phyloP scores from a whole-genome alignment of 2,329 filamentous ascomycete genomes.

The Hymenoscyphus salicellus region DNA sequence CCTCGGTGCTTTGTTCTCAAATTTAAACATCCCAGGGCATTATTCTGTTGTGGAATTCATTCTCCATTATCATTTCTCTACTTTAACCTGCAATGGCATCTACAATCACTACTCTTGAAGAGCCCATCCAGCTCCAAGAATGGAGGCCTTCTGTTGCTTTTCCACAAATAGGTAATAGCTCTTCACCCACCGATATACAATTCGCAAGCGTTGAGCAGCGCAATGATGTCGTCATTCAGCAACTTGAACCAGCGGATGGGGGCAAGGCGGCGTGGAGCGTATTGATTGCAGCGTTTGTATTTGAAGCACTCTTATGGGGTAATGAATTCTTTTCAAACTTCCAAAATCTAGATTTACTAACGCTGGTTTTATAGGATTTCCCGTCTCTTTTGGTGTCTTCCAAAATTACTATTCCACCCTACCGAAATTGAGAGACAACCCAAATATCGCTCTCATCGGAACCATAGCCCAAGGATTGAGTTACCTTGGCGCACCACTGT shows the following conservation, averaged over 20 bases:
- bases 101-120: no score
- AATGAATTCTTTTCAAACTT: background rate
- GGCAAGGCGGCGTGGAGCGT: constrained; percentile 20
- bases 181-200: background rate
- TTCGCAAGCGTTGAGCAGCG: background rate
- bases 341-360: constrained; percentile 35
- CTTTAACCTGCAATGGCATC: no score
- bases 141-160: no score
- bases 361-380: constrained; percentile 51
- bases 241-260: constrained; percentile 15
- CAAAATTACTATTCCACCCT: constrained; percentile 65
- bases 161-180: background rate
- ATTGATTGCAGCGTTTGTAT: constrained; percentile 19
- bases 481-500: constrained; percentile 38
- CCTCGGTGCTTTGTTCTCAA: no score
- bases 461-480: constrained; percentile 42
- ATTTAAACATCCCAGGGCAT: no score
- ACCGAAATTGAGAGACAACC: constrained; percentile 50
- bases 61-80: no score
- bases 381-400: constrained; percentile 67
- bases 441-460: constrained; percentile 60
- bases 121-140: no score
- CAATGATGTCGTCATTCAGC: constrained; percentile 6
- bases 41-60: no score
- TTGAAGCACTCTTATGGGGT: constrained; percentile 24